Percentiles rank a stretch among this genome's conserved stretches.
Evolutionary conservation across 805 yeast genomes (phyloP).

Genomic region (Candida railenensis): DNA sequence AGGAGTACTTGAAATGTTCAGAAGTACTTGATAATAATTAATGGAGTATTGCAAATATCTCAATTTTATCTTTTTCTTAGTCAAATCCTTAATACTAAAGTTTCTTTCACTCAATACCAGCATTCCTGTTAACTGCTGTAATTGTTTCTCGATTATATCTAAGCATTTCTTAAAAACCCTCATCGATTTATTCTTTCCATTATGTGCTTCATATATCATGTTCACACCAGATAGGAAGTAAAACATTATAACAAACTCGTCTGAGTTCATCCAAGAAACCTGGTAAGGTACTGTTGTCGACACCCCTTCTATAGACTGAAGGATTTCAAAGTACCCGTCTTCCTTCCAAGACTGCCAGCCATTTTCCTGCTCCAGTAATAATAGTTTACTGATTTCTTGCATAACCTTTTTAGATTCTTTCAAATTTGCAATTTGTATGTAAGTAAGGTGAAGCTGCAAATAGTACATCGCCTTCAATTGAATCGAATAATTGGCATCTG

Average conservation of each 20-base stretch:
- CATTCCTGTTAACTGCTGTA: constrained; percentile 10
- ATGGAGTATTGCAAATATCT: constrained; percentile 26
- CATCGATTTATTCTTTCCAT: constrained; percentile 30
- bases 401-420: constrained; percentile 21
- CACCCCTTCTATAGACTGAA: not conserved
- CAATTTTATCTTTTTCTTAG: constrained; percentile 23
- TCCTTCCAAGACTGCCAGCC: constrained; percentile 28
- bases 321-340: constrained; percentile 22
- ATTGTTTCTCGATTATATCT: constrained; percentile 27
- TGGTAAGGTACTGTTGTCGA: constrained; percentile 15
- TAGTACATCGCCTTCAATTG: constrained; percentile 34
- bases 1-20: constrained; percentile 30
- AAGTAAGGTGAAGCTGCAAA: constrained; percentile 22
- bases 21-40: constrained; percentile 36
- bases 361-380: constrained; percentile 17
- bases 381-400: constrained; percentile 18
- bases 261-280: constrained; percentile 41
- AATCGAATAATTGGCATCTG: constrained; percentile 14
- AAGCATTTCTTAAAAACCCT: constrained; percentile 38
- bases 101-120: constrained; percentile 5
- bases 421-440: constrained; percentile 26
- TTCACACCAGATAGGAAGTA: constrained; percentile 44
- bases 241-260: constrained; percentile 40
- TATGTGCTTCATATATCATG: constrained; percentile 34
- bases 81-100: constrained; percentile 19